These are phyloP conservation scores for Diaporthe sp. DNA, from an alignment of 2,329 filamentous ascomycete species.

Conservation along the genomic window DNA sequence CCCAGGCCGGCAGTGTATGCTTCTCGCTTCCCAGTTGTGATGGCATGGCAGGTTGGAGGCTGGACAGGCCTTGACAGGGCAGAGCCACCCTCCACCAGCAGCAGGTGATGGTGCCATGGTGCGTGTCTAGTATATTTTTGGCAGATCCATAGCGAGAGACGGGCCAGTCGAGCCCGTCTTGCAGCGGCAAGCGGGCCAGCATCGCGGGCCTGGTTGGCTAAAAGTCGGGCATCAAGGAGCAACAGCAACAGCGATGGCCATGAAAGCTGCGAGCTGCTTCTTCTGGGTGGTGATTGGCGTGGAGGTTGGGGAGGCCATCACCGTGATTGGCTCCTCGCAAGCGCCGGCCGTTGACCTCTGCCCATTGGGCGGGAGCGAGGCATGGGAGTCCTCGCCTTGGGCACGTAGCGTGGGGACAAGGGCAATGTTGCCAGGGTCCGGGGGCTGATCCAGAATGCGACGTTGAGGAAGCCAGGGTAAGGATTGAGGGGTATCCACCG, in stretches of 20 bases:
- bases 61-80: slow-evolving; percentile 28
- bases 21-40: slow-evolving; percentile 19
- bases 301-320: background rate
- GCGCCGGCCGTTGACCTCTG: slow-evolving; percentile 32
- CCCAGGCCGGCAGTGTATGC: slow-evolving; percentile 30
- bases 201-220: slow-evolving; percentile 46
- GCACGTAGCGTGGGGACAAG: slow-evolving; percentile 30
- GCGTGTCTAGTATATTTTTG: slow-evolving; percentile 41
- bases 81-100: slow-evolving; percentile 31
- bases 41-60: slow-evolving; percentile 21
- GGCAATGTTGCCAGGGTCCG: slow-evolving; percentile 22
- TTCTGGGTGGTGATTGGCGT: slow-evolving; percentile 33
- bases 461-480: slow-evolving; percentile 29
- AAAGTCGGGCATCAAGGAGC: slow-evolving; percentile 31
- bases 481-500: slow-evolving; percentile 30
- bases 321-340: slow-evolving; percentile 33
- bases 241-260: slow-evolving; percentile 17
- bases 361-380: slow-evolving; percentile 27
- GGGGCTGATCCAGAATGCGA: slow-evolving; percentile 21
- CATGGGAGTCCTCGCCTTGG: slow-evolving; percentile 30
- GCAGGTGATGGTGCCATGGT: slow-evolving; percentile 28
- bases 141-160: slow-evolving; percentile 35
- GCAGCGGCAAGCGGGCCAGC: slow-evolving; percentile 42
- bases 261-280: slow-evolving; percentile 28
- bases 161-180: slow-evolving; percentile 26